Conservation (phyloP, 2,329 filamentous ascomycete species). For the Dothistroma septosporum region DNA sequence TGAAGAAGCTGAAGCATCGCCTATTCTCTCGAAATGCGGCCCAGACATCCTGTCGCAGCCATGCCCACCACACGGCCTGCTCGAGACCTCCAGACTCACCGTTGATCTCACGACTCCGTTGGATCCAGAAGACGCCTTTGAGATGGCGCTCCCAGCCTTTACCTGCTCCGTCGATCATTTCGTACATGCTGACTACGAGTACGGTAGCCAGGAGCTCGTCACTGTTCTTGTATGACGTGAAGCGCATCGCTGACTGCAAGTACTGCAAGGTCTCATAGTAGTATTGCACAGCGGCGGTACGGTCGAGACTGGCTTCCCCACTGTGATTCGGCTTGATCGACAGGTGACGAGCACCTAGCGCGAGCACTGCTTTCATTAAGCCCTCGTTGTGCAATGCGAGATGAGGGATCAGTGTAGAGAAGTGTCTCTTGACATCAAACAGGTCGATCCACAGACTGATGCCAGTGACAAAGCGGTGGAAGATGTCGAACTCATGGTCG, state of each 20-base stretch:
- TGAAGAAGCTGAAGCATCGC: slow-evolving; percentile 56
- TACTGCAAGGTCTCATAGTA: slow-evolving; percentile 63
- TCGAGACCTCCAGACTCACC: slow-evolving; percentile 55
- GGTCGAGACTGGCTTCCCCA: slow-evolving; percentile 29
- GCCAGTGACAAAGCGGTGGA: slow-evolving; percentile 39
- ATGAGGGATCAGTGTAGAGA: slow-evolving; percentile 37
- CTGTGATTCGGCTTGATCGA: slow-evolving; percentile 37
- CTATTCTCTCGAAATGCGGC: slow-evolving; percentile 58
- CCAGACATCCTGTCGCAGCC: slow-evolving; percentile 64
- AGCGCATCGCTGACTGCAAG: slow-evolving; percentile 56
- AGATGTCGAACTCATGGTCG: slow-evolving; percentile 38
- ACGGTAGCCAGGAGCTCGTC: slow-evolving; percentile 57
- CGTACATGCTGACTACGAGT: slow-evolving; percentile 59
- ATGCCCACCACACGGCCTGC: slow-evolving; percentile 62
- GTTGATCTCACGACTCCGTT: slow-evolving; percentile 58
- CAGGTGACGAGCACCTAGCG: slow-evolving; percentile 52
- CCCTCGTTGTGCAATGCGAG: slow-evolving; percentile 52
- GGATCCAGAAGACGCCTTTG: slow-evolving; percentile 63
- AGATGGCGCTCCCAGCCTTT: slow-evolving; percentile 60
- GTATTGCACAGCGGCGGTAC: slow-evolving; percentile 45
- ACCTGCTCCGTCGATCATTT: slow-evolving; percentile 60
- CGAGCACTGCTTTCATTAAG: slow-evolving; percentile 55
- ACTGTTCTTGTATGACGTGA: slow-evolving; percentile 55
- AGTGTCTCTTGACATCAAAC: slow-evolving; percentile 42
- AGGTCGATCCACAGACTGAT: slow-evolving; percentile 43